Evolutionary conservation across 495 filamentous ascomycete species (phyloP), one percentile per base, ranked within the genome.

Genomic region (Ramalina intermedia): DNA sequence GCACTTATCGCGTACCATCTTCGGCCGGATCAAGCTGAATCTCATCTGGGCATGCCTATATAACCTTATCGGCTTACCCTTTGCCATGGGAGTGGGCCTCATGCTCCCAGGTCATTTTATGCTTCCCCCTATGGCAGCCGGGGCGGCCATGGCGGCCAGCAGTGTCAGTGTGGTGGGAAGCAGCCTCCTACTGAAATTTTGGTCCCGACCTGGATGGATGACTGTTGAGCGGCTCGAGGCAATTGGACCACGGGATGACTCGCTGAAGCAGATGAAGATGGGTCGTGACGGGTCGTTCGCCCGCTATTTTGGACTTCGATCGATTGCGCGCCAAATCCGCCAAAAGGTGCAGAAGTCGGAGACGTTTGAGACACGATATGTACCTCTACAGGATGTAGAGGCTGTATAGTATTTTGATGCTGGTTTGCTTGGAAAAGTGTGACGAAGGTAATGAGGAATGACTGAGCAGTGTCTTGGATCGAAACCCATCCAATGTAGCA

Each of bases 101-200:
- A 88, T 96, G 71, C 70, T 99, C 23, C 91, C 91, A 0, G 91
- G 90, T 4, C 89, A 90, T 3, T 76, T 79, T 54, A 83, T 85
- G 66, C 65, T 99, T 51, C 91, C 91, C 49, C 91, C 91, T 11
- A 89, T 96, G 84, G 87, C 86, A 27, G 93, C 91, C 7, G 90
- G 88, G 14, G 85, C 81, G 3, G 93, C 93, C 17, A 99, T 99
- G 91, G 93, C 90, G 5, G 74, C 73, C 37, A 88, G 82, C 37
- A 90, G 84, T 52, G 84, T 96, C 27, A 90, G 83, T 46, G 91
- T 99, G 7, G 90, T 96, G 1, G 71, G 78, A 7, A 90, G 84
- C 58, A 85, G 80, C 59, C 64, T 96, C 41, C 69, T 89, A 33
- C 67, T 99, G 43, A 94, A 85, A 58, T 82, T 83, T 54, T 99